Conservation (phyloP, 768 basidiomycete genomes). For the Leccinum longicurvipes region DNA sequence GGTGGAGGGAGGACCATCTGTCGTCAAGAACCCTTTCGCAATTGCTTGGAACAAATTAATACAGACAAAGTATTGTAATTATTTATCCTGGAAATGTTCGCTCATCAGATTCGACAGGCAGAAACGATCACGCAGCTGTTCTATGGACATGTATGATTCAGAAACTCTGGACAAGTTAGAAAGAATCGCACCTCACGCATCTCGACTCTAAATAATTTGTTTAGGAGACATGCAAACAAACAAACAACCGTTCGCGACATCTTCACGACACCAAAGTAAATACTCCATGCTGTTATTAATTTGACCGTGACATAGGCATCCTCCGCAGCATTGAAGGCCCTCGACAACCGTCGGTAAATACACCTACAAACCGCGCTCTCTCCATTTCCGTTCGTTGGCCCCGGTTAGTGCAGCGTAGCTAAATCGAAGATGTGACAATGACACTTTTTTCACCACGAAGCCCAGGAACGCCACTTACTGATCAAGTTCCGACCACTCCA, state of each 20-base stretch:
- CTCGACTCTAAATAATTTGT: background rate
- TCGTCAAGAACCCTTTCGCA: conserved; percentile 15
- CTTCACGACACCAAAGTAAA: conserved; percentile 10
- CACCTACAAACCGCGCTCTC: background rate
- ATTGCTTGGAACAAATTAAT: conserved; percentile 22
- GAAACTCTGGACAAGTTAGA: conserved; percentile 24
- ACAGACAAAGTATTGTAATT: conserved; percentile 10
- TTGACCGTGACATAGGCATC: background rate
- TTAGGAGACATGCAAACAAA: conserved; percentile 8
- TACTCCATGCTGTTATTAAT: background rate
- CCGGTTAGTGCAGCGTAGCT: conserved; percentile 6
- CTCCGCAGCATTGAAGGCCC: background rate
- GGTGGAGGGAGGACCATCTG: background rate
- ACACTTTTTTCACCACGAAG: conserved; percentile 3
- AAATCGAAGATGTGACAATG: background rate
- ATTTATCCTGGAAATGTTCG: background rate
- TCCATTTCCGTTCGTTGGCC: conserved; percentile 2
- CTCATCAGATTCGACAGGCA: conserved; percentile 11
- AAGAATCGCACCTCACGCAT: background rate
- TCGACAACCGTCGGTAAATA: background rate
- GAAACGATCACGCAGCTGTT: conserved; percentile 26
- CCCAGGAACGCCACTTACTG: background rate
- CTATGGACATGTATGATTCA: conserved; percentile 7
- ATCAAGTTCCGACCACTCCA: background rate
- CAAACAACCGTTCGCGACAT: conserved; percentile 2